These are phyloP conservation scores for Westerdykella aurantiaca DNA, from an alignment of 2,329 filamentous ascomycete species.

Conservation along the genomic window DNA sequence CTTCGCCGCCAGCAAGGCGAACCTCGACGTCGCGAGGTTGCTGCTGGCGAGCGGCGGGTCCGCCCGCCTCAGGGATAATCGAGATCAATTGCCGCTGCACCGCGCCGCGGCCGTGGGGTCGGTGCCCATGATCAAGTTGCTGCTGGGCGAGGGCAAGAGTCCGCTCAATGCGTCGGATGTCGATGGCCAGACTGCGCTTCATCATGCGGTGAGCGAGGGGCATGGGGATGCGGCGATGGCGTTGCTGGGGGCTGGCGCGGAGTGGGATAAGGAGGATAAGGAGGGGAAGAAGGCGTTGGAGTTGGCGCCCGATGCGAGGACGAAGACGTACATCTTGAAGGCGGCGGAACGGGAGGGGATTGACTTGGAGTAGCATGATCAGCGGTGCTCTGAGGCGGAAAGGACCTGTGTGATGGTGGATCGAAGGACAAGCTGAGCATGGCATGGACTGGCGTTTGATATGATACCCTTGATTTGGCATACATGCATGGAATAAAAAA, in stretches of 20 bases:
- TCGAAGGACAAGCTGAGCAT: background rate
- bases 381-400: background rate
- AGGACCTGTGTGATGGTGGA: background rate
- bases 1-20: slow-evolving; percentile 84
- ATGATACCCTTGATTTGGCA: background rate
- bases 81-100: slow-evolving; percentile 87
- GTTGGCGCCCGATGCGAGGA: slow-evolving; percentile 80
- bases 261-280: slow-evolving; percentile 67
- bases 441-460: background rate
- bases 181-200: slow-evolving; percentile 80
- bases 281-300: slow-evolving; percentile 71
- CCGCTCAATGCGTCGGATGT: slow-evolving; percentile 78
- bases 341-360: slow-evolving; percentile 82
- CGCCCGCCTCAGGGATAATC: slow-evolving; percentile 72
- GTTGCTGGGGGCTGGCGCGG: slow-evolving; percentile 78
- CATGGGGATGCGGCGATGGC: slow-evolving; percentile 76
- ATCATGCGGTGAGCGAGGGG: slow-evolving; percentile 74
- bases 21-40: slow-evolving; percentile 71
- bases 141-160: slow-evolving; percentile 71
- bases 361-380: slow-evolving; percentile 43
- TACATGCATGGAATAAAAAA: background rate
- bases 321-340: slow-evolving; percentile 69
- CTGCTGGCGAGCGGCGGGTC: slow-evolving; percentile 74
- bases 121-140: slow-evolving; percentile 74
- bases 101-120: slow-evolving; percentile 86